Evolutionary conservation across 352 stramenopile genomes (phyloP).

Genomic region (Pythium brassicae): DNA sequence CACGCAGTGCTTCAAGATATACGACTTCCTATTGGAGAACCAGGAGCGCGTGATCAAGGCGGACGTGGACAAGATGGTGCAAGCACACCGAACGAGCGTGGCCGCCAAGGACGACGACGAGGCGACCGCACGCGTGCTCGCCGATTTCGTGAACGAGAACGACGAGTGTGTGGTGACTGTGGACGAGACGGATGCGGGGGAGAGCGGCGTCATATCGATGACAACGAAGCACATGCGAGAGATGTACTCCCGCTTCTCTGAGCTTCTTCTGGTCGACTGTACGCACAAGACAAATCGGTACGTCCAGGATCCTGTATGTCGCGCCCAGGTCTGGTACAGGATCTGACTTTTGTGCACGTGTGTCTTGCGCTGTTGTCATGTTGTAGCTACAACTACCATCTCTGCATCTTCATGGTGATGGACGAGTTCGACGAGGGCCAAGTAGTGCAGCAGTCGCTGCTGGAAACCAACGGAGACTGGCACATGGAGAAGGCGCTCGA

Average conservation of each 20-base stretch:
- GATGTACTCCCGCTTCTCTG: constrained; percentile 6
- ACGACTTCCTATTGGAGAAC: no score
- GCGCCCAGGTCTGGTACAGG: not conserved
- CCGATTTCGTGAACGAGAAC: not conserved
- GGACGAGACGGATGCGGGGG: not conserved
- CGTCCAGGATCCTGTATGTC: no score
- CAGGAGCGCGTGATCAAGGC: no score
- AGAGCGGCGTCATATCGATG: constrained; percentile 17
- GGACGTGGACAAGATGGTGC: no score
- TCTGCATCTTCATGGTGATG: constrained; percentile 17
- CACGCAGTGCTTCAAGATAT: no score
- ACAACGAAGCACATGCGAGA: constrained; percentile 6
- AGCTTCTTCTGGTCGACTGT: constrained; percentile 15
- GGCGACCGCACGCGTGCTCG: no score
- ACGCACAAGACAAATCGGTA: constrained; percentile 21
- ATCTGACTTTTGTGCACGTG: constrained; percentile 3
- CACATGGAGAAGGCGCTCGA: constrained; percentile 14
- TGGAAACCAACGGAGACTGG: constrained; percentile 18
- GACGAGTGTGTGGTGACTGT: constrained; percentile 2
- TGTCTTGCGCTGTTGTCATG: no score
- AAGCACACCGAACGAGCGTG: no score
- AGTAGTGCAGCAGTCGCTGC: constrained; percentile 14
- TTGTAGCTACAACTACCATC: constrained; percentile 20
- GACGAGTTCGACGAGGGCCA: constrained; percentile 13
- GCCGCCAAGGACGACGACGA: no score